Evolutionary conservation across 331 rosid species (phyloP).

Genomic region (Spiraea crenata): DNA sequence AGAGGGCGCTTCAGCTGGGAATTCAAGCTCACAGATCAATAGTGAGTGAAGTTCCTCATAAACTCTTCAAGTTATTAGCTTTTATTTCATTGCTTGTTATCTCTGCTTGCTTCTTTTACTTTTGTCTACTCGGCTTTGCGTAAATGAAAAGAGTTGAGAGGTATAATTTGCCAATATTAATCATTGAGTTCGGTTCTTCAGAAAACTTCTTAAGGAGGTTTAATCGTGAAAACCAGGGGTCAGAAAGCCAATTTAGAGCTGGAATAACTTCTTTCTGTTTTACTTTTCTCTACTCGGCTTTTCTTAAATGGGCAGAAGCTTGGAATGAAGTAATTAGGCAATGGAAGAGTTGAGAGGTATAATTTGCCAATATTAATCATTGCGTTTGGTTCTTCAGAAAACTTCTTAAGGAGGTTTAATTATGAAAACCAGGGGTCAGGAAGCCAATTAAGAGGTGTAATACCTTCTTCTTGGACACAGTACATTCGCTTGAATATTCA

Average conservation of each 20-base stretch:
- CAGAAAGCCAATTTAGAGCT: slow-evolving; percentile 44
- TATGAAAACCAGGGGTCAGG: slow-evolving; percentile 33
- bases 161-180: slow-evolving; percentile 17
- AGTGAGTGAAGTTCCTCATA: slow-evolving; percentile 41
- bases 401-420: slow-evolving; percentile 12
- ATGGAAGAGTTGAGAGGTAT: not conserved
- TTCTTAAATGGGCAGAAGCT: not conserved
- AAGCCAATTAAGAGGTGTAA: slow-evolving; percentile 46
- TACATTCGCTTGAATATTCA: slow-evolving; percentile 22
- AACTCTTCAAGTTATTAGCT: not conserved
- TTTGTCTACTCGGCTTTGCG: not conserved
- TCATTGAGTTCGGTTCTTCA: not conserved
- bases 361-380: slow-evolving; percentile 14
- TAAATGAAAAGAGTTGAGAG: not conserved
- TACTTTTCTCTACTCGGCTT: not conserved
- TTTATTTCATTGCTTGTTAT: no score
- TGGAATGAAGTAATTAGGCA: no score
- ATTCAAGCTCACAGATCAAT: slow-evolving; percentile 42
- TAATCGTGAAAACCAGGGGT: slow-evolving; percentile 32
- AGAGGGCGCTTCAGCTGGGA: slow-evolving; percentile 32
- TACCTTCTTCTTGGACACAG: slow-evolving; percentile 36
- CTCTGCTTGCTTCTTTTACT: not conserved
- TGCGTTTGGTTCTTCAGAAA: slow-evolving; percentile 1
- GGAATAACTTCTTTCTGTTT: slow-evolving; percentile 22
- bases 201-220: slow-evolving; percentile 16